Base-by-base conservation (phyloP, 495 filamentous ascomycete genomes). In the Letharia columbiana region DNA sequence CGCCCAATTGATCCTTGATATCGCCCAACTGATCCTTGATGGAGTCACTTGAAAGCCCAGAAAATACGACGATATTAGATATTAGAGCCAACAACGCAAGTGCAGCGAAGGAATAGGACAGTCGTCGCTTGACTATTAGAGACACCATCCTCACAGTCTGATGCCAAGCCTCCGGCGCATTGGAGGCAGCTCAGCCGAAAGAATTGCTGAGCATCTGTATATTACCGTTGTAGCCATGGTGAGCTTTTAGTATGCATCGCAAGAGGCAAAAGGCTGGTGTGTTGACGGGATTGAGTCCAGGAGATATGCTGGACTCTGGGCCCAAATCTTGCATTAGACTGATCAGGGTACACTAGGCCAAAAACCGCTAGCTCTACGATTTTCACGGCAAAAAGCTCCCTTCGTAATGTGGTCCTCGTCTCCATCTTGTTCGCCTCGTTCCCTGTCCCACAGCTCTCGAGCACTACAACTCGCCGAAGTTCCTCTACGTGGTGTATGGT, bases 31-130 rank as follows among this genome's bases (percentile, higher is more conserved):
- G 64, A 59, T 58, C 41, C 60, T 61, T 66, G 60, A 69, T 61
- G 42, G 66, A 67, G 44, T 68, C 57, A 18, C 60, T 70, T 17
- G 69, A 69, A 39, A 73, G 63, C 28, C 67, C 69, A 35, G 65
- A 70, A 33, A 73, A 69, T 1, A 69, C 54, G 28, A 60, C 65
- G 18, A 69, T 35, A 10, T 69, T 71, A 31, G 65, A 65, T 39
- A 66, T 42, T 11, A 71, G 62, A 23, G 65, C 65, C 17, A 67
- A 37, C 35, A 69, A 58, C 13, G 66, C 59, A 65, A 71, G 59
- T 17, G 54, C 33, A n/a, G 66, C 64, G 47, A 69, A 62, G 45
- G 60, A 41, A 23, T 69, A 44, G 62, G 71, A 66, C 18, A 71
- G 41, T 33, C 65, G 64, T 18, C 67, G 64, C 67, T 69, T 66